Evolutionary conservation across 805 yeast genomes (phyloP).

Genomic region (Wickerhamiella hasegawae): DNA sequence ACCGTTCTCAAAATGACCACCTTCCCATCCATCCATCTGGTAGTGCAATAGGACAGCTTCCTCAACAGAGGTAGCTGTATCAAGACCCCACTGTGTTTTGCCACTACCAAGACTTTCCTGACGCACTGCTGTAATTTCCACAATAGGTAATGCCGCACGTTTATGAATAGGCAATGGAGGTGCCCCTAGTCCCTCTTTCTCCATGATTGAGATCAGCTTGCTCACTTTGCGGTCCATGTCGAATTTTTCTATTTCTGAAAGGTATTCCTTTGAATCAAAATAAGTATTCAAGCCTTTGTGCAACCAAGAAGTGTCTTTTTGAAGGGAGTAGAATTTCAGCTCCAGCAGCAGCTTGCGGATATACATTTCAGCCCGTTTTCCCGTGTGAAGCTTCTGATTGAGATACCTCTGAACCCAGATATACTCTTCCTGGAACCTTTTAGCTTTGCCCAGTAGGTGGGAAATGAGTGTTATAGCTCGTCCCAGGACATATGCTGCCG

Average conservation of each 20-base stretch:
- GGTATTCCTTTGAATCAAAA: slow-evolving; percentile 14
- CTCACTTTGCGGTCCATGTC: slow-evolving; percentile 16
- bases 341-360: slow-evolving; percentile 17
- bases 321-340: slow-evolving; percentile 10
- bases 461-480: slow-evolving; percentile 12
- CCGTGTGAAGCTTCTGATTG: slow-evolving; percentile 8
- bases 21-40: slow-evolving; percentile 17
- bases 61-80: slow-evolving; percentile 18
- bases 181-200: slow-evolving; percentile 5
- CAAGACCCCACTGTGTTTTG: slow-evolving; percentile 8
- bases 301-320: slow-evolving; percentile 14
- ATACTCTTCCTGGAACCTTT: slow-evolving; percentile 12
- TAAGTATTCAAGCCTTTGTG: slow-evolving; percentile 16
- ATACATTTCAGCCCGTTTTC: slow-evolving; percentile 12
- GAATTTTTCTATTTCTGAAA: slow-evolving; percentile 10
- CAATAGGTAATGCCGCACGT: neutral
- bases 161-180: slow-evolving; percentile 3
- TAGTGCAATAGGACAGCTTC: slow-evolving; percentile 21
- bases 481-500: slow-evolving; percentile 14
- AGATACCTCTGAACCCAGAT: slow-evolving; percentile 12
- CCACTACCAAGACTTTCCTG: neutral
- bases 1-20: slow-evolving; percentile 24
- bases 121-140: neutral
- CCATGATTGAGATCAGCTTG: slow-evolving; percentile 10
- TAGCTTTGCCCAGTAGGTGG: slow-evolving; percentile 12